phyloP scores from a whole-genome alignment of 1,139 yeast species.

The Diutina scorzettiae region DNA sequence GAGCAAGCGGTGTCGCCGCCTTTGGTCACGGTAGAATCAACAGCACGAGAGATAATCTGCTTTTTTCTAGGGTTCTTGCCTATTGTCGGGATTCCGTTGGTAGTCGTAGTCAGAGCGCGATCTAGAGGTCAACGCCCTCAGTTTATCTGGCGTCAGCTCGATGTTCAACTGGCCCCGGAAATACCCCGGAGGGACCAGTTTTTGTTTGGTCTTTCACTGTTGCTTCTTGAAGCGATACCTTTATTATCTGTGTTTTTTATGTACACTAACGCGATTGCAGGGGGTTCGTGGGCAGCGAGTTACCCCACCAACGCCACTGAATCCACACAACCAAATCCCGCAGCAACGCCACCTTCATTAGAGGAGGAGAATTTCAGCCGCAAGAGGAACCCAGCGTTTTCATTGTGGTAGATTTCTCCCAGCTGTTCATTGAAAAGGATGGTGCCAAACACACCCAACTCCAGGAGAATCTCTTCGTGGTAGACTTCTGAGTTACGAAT shows the following conservation, averaged over 20 bases:
- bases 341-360: slow-evolving; percentile 97
- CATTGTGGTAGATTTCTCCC: slow-evolving; percentile 48
- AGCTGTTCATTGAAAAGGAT: slow-evolving; percentile 56
- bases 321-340: slow-evolving; percentile 96
- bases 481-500: slow-evolving; percentile 52
- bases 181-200: not conserved
- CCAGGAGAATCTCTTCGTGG: slow-evolving; percentile 68
- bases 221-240: not conserved
- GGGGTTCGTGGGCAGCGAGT: not conserved
- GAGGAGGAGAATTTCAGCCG: slow-evolving; percentile 81
- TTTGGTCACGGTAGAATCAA: not conserved
- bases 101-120: not conserved
- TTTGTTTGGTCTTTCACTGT: not conserved
- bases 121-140: not conserved
- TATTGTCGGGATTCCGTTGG: not conserved
- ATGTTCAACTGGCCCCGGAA: too few species aligned
- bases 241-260: not conserved
- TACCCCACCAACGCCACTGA: slow-evolving; percentile 32
- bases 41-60: not conserved
- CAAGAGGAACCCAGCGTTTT: slow-evolving; percentile 70
- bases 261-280: not conserved
- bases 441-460: slow-evolving; percentile 84
- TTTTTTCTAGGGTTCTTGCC: not conserved
- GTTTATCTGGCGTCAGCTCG: not conserved
- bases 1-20: not conserved